phyloP scores from a whole-genome alignment of 2,329 filamentous ascomycete genomes.

The Ophiostoma tasmaniense region DNA sequence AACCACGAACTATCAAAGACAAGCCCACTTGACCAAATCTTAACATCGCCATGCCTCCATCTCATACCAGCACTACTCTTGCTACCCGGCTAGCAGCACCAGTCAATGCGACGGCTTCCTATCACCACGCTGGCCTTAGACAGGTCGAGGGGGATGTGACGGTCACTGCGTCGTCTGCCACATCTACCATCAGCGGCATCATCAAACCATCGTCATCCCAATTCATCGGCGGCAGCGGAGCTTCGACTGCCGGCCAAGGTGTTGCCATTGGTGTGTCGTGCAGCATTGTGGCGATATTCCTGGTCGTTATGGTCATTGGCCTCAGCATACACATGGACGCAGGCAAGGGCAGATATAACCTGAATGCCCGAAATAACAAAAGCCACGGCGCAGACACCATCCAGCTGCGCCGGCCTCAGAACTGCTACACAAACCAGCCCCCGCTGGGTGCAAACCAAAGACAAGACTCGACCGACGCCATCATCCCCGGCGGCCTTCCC shows the following conservation, averaged over 20 bases:
- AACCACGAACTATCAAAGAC: not conserved
- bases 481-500: not conserved
- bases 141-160: not conserved
- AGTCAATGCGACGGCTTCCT: not conserved
- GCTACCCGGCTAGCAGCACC: not conserved
- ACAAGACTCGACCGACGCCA: not conserved
- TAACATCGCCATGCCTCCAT: not conserved
- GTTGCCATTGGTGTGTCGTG: constrained; percentile 1
- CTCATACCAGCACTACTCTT: not conserved
- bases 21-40: not conserved
- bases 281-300: not conserved
- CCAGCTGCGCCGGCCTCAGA: not conserved
- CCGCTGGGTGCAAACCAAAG: not conserved
- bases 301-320: not conserved
- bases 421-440: not conserved
- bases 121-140: not conserved
- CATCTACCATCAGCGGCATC: not conserved
- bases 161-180: not conserved
- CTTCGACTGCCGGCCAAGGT: not conserved
- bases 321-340: not conserved
- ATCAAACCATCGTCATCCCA: not conserved
- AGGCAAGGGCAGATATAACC: not conserved
- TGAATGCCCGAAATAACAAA: not conserved
- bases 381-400: not conserved
- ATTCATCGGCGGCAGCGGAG: not conserved